Evolutionary conservation across 2,329 filamentous ascomycete species (phyloP), one percentile per base, ranked within the genome.

Genomic region (Pseudodiploospora longispora): DNA sequence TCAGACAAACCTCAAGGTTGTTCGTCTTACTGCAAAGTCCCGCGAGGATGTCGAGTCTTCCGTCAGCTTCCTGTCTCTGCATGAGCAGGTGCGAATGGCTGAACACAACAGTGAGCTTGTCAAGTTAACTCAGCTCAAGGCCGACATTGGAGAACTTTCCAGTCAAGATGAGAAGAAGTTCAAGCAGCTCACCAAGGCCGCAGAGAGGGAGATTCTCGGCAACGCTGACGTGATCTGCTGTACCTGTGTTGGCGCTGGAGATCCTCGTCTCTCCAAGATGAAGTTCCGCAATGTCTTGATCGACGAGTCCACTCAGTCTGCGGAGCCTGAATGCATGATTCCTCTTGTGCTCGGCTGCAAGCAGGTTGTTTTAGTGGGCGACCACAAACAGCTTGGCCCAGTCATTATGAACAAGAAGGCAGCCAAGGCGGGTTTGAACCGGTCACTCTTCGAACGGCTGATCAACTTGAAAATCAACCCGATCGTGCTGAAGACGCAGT

Each of bases 391-490:
- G 64, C 80, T 98, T 52, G 93, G 93, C 0, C 93, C 93, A 1
- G 93, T 98, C 57, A 97, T 98, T 61, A 98, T 98, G 91, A 98
- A 98, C 76, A 98, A 98, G 76, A 97, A 97, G 68, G 93, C 93
- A 10, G 93, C 93, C 49, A 97, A 97, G 68, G 93, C 93, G 44
- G 93, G 93, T 49, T 75, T 98, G 10, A 96, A 97, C 67, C 93
- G 97, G 65, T 97, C 91, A n/a, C 75, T 98, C 7, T 98, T 98
- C 59, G 93, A 98, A 69, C 88, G 93, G 57, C 76, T 98, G 41
- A 90, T 97, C 55, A 88, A 91, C 57, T 77, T 97, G n/a, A 85
- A 85, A 37, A 85, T 89, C 56, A 82, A 85, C 34, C 93, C 93
- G 6, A 96, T 96, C 54, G 86, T 91, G 42, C 77, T 98, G 43